These are phyloP conservation scores for Fistulifera pelliculosa DNA, from an alignment of 108 stramenopile genomes.

Conservation along the genomic window DNA sequence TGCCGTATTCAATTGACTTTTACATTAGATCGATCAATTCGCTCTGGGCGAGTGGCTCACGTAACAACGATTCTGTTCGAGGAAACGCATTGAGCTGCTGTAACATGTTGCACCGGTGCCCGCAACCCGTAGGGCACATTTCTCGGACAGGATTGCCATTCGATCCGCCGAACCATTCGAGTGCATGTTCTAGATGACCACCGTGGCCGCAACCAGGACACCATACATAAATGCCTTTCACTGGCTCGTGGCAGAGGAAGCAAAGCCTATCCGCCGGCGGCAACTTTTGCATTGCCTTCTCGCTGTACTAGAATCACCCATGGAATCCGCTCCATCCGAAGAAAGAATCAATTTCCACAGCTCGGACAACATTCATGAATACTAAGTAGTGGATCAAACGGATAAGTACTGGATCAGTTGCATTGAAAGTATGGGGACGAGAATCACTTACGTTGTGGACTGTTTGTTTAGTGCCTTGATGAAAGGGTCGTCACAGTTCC, in stretches of 20 bases:
- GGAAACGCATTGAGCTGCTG: constrained; percentile 40
- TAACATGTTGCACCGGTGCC: constrained; percentile 67
- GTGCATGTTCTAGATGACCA: constrained; percentile 56
- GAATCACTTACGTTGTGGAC: constrained; percentile 51
- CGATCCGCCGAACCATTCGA: constrained; percentile 57
- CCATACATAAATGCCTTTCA: constrained; percentile 77
- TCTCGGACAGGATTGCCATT: constrained; percentile 40
- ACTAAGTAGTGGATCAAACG: constrained; percentile 4
- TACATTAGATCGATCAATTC: too few species aligned
- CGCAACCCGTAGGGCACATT: constrained; percentile 78
- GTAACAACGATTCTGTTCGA: constrained; percentile 13
- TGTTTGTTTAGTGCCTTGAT: constrained; percentile 71
- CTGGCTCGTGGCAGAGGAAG: constrained; percentile 76
- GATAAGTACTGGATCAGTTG: too few species aligned
- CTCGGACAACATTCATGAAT: constrained; percentile 74
- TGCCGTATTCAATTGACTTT: too few species aligned
- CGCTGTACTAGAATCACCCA: constrained; percentile 5
- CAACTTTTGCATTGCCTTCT: constrained; percentile 61
- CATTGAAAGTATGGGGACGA: too few species aligned
- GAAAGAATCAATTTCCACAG: constrained; percentile 62
- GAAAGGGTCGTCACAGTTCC: constrained; percentile 59
- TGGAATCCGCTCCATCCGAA: constrained; percentile 8
- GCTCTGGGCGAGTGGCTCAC: neutral
- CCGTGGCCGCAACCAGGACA: constrained; percentile 81
- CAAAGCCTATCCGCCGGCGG: constrained; percentile 60